Percentiles rank a stretch among this genome's conserved stretches.
phyloP scores from a whole-genome alignment of 495 filamentous ascomycete species.

The Thermothielavioides terrestris region DNA sequence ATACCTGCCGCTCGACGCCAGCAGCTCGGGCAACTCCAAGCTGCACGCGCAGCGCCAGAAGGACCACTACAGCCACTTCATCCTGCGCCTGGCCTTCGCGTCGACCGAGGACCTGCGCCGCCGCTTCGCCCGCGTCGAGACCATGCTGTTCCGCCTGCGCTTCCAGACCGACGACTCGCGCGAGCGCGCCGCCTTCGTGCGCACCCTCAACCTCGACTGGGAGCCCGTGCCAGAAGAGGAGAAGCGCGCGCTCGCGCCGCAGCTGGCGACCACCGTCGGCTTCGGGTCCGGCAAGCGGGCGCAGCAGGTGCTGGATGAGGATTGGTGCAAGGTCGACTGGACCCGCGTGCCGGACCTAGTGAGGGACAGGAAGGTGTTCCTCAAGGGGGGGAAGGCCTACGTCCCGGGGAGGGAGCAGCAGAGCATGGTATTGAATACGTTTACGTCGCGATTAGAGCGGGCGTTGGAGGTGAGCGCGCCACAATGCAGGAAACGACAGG shows the following conservation, averaged over 20 bases:
- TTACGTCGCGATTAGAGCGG: conserved; percentile 64
- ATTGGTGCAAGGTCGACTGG: conserved; percentile 95
- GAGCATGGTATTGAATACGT: conserved; percentile 83
- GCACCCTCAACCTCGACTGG: conserved; percentile 63
- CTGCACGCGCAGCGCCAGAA: conserved; percentile 73
- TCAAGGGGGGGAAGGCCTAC: conserved; percentile 79
- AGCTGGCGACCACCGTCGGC: conserved; percentile 28
- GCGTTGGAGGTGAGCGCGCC: conserved; percentile 59
- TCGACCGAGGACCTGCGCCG: conserved; percentile 85
- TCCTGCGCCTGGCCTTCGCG: conserved; percentile 87
- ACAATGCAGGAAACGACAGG: background rate
- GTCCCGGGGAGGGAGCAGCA: conserved; percentile 80
- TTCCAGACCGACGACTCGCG: conserved; percentile 59
- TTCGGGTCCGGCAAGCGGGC: conserved; percentile 30
- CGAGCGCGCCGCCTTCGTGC: conserved; percentile 71
- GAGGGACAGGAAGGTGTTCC: conserved; percentile 63
- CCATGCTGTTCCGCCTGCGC: conserved; percentile 75
- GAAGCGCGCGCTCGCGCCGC: conserved; percentile 42
- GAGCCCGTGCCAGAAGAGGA: conserved; percentile 73
- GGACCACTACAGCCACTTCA: conserved; percentile 98
- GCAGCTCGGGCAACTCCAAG: conserved; percentile 46
- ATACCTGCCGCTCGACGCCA: conserved; percentile 74
- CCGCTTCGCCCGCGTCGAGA: conserved; percentile 79
- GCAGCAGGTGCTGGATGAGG: conserved; percentile 49
- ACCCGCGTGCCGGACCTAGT: conserved; percentile 84